phyloP scores from a whole-genome alignment of 345 rosid species.

The Populus simonii region DNA sequence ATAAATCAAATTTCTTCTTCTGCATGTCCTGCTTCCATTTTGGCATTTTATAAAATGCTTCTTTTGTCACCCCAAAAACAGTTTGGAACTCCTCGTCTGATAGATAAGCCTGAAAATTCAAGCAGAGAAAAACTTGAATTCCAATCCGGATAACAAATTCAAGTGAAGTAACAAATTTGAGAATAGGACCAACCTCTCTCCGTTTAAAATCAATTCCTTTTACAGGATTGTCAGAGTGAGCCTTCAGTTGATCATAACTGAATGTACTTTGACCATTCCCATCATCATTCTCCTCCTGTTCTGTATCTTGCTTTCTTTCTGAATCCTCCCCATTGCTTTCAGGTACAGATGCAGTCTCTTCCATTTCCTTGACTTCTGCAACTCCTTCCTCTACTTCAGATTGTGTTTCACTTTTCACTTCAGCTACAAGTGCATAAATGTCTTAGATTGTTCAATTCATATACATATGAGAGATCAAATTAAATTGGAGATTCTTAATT shows the following conservation, averaged over 20 bases:
- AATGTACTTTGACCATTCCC: slow-evolving; percentile 42
- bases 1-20: slow-evolving; percentile 79
- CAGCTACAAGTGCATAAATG: slow-evolving; percentile 35
- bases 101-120: slow-evolving; percentile 66
- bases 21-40: slow-evolving; percentile 96
- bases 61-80: slow-evolving; percentile 71
- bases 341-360: slow-evolving; percentile 36
- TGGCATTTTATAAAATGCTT: slow-evolving; percentile 73
- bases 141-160: background rate
- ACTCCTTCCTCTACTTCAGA: slow-evolving; percentile 52
- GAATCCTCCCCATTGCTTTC: slow-evolving; percentile 48
- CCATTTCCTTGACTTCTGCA: slow-evolving; percentile 48
- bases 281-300: slow-evolving; percentile 40
- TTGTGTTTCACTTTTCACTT: slow-evolving; percentile 41
- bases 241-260: slow-evolving; percentile 81
- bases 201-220: slow-evolving; percentile 85
- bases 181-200: slow-evolving; percentile 70
- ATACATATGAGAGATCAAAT: background rate
- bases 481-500: background rate
- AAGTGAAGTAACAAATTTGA: background rate
- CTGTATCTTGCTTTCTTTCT: slow-evolving; percentile 43
- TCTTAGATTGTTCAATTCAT: slow-evolving; percentile 10
- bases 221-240: slow-evolving; percentile 82
- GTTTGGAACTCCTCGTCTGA: slow-evolving; percentile 74
- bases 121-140: background rate